Percentiles rank a stretch among this genome's conserved stretches.
These are phyloP conservation scores for Chlamydomonas reinhardtii DNA, from an alignment of 163 green algal species.

Conservation along the genomic window DNA sequence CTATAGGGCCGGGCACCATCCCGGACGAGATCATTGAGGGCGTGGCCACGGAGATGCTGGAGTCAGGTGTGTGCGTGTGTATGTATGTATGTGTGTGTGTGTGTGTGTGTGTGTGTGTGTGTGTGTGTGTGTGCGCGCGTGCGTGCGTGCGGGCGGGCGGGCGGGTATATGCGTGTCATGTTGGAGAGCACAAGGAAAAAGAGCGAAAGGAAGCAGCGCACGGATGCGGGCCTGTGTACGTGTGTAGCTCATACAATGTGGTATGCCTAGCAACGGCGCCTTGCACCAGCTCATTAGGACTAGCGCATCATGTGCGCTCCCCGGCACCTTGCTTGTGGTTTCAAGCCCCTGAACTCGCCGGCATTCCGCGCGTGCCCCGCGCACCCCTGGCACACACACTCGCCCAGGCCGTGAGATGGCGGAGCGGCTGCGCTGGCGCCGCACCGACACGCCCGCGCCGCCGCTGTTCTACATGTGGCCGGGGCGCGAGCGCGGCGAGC, in stretches of 20 bases:
- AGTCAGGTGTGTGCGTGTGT: constrained; percentile 11
- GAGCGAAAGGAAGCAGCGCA: no score
- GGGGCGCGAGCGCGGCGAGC: constrained; percentile 7
- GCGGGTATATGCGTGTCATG: no score
- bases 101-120: background rate
- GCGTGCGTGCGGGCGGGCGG: no score
- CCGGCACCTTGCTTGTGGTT: no score
- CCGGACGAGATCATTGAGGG: constrained; percentile 15
- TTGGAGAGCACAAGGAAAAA: no score
- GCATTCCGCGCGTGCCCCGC: no score
- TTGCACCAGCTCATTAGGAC: no score
- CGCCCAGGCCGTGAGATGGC: constrained; percentile 16
- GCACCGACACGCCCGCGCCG: background rate
- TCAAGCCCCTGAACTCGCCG: no score
- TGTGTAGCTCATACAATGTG: no score
- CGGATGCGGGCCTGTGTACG: no score
- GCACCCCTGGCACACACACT: background rate
- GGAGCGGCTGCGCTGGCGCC: constrained; percentile 21
- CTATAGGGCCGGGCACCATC: constrained; percentile 5
- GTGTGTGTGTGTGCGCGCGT: background rate
- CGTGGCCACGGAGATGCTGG: constrained; percentile 19
- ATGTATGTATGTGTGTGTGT: background rate
- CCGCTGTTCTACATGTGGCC: constrained; percentile 45
- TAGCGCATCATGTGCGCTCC: no score
- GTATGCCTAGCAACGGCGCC: no score